Evolutionary conservation across 805 yeast genomes (phyloP).

Genomic region (Nakazawaea wyomingensis): DNA sequence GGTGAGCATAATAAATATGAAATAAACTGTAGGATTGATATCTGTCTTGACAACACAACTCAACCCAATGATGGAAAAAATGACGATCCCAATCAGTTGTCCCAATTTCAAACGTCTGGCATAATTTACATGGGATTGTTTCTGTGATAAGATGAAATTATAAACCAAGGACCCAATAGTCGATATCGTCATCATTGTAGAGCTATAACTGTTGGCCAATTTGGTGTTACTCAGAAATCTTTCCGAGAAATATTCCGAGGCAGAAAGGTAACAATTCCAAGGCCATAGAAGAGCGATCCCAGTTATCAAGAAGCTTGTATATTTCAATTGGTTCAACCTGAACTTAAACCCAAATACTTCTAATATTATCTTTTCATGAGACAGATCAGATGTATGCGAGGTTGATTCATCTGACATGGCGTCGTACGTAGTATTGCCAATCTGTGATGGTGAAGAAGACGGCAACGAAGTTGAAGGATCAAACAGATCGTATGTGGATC

Average conservation of each 20-base stretch:
- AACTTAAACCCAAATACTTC: constrained; percentile 11
- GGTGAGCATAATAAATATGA: constrained; percentile 50
- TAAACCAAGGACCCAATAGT: constrained; percentile 60
- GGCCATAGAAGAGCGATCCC: constrained; percentile 92
- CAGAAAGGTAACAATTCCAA: constrained; percentile 89
- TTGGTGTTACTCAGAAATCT: constrained; percentile 47
- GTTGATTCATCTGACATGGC: background rate
- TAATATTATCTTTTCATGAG: constrained; percentile 5
- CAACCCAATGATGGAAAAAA: constrained; percentile 54
- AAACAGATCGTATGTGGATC: constrained; percentile 2
- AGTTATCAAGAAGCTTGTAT: constrained; percentile 55
- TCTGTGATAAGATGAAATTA: constrained; percentile 58
- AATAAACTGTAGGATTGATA: constrained; percentile 39
- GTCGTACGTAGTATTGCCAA: background rate
- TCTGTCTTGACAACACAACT: constrained; percentile 32
- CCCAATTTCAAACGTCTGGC: constrained; percentile 56
- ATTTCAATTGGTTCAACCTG: constrained; percentile 28
- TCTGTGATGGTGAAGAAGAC: background rate
- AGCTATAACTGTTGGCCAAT: constrained; percentile 57
- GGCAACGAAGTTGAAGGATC: background rate
- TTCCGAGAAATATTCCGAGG: constrained; percentile 72
- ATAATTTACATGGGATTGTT: constrained; percentile 59
- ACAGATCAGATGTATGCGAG: background rate
- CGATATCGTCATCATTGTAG: constrained; percentile 85
- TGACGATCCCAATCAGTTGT: constrained; percentile 46